A percentile compares a stretch with the other conserved stretches of the same genome.
Conservation (phyloP, 345 rosid species). For the Luvunga scandens region DNA sequence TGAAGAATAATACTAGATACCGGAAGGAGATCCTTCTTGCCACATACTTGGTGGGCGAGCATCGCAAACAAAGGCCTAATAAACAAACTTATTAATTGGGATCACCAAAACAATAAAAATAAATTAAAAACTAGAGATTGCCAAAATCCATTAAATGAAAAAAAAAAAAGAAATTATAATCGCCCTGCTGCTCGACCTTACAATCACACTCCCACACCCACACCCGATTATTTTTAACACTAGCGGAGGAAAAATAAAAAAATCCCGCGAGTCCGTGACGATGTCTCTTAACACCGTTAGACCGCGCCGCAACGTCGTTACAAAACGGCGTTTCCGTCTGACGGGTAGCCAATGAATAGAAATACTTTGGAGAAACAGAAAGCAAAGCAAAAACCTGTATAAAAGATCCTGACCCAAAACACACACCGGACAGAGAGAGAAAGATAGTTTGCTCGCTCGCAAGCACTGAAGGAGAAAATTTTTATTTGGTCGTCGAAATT, state of each 20-base stretch:
- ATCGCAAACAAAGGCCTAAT: too few relatives aligned
- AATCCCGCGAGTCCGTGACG: conserved; percentile 4
- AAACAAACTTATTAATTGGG: conserved; percentile 28
- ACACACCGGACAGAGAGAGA: conserved; percentile 19
- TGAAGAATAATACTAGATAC: not conserved
- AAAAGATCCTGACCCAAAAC: conserved; percentile 34
- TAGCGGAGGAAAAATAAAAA: not conserved
- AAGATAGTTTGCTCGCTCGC: too few relatives aligned
- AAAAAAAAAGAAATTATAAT: conserved; percentile 17
- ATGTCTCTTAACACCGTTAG: conserved; percentile 37
- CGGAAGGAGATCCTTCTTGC: not conserved
- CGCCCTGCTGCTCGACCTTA: conserved; percentile 19
- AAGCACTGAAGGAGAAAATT: too few relatives aligned
- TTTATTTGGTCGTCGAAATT: conserved; percentile 13
- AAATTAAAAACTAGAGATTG: not conserved
- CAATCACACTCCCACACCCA: not conserved
- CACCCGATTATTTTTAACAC: not conserved
- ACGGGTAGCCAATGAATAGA: conserved; percentile 27
- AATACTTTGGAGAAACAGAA: conserved; percentile 8
- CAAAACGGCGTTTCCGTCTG: conserved; percentile 31
- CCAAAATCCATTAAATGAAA: not conserved
- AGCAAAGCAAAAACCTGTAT: conserved; percentile 28
- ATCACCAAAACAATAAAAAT: conserved; percentile 22
- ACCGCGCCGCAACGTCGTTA: conserved; percentile 47
- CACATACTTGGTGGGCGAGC: not conserved